Conservation (phyloP, 1,284 basidiomycete species). For the Vanrija sp. region DNA sequence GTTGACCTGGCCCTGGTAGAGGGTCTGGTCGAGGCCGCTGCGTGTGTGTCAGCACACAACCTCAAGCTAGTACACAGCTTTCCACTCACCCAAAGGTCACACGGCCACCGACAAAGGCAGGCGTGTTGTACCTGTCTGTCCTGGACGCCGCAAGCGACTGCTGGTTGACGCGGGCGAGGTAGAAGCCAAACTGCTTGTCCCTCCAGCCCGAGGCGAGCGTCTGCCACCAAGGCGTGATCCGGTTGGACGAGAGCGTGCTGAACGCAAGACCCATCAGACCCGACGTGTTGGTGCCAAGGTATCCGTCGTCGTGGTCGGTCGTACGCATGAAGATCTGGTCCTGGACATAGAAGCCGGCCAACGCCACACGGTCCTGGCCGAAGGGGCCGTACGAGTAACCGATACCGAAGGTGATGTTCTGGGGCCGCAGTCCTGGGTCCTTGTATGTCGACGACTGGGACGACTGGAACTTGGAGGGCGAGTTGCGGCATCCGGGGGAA, state of each 20-base stretch:
- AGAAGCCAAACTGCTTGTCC: constrained; percentile 71
- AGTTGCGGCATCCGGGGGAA: constrained; percentile 29
- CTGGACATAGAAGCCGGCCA: constrained; percentile 71
- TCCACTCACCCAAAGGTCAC: not conserved
- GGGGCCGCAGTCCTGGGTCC: constrained; percentile 16
- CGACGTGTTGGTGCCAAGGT: constrained; percentile 31
- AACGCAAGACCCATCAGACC: constrained; percentile 54
- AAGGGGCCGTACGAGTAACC: constrained; percentile 70
- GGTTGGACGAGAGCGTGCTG: constrained; percentile 47
- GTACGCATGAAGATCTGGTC: constrained; percentile 58
- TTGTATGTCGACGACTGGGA: constrained; percentile 32
- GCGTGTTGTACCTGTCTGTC: constrained; percentile 1
- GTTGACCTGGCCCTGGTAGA: constrained; percentile 4
- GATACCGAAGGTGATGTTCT: constrained; percentile 61
- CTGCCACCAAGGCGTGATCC: constrained; percentile 55
- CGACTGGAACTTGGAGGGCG: constrained; percentile 31
- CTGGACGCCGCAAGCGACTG: no score
- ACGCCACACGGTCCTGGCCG: constrained; percentile 66
- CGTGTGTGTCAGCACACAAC: not conserved
- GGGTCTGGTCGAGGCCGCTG: constrained; percentile 3
- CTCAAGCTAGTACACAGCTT: no score
- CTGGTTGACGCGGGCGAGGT: constrained; percentile 72
- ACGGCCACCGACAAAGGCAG: no score
- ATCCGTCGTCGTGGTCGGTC: constrained; percentile 1
- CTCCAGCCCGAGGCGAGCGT: constrained; percentile 65